phyloP scores from a whole-genome alignment of 164 flowering plant genomes.

The grape (Vitis vinifera) region ASM3070453v1 NC_081805.1:26770001-26770500 shows the following conservation, averaged over 20 bases:
- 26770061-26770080: neutral
- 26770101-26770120: neutral
- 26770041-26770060: too few relatives aligned
- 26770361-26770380: neutral
- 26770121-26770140: neutral
- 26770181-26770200: neutral
- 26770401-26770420: slow-evolving; percentile 48
- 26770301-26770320: slow-evolving; percentile 75
- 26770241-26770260: slow-evolving; percentile 33
- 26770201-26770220: neutral
- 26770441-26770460: slow-evolving; percentile 74
- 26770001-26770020: too few relatives aligned
- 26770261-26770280: slow-evolving; percentile 60
- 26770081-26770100: neutral
- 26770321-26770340: slow-evolving; percentile 55
- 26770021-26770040: too few relatives aligned
- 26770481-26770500: slow-evolving; percentile 44
- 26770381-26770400: neutral
- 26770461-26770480: slow-evolving; percentile 69
- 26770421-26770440: slow-evolving; percentile 62
- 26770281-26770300: slow-evolving; percentile 83
- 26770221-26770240: neutral
- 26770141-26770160: neutral
- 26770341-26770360: neutral
- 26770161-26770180: neutral